Evolutionary conservation across 1,284 basidiomycete genomes (phyloP).

Genomic region (Rhodotorula sp.): DNA sequence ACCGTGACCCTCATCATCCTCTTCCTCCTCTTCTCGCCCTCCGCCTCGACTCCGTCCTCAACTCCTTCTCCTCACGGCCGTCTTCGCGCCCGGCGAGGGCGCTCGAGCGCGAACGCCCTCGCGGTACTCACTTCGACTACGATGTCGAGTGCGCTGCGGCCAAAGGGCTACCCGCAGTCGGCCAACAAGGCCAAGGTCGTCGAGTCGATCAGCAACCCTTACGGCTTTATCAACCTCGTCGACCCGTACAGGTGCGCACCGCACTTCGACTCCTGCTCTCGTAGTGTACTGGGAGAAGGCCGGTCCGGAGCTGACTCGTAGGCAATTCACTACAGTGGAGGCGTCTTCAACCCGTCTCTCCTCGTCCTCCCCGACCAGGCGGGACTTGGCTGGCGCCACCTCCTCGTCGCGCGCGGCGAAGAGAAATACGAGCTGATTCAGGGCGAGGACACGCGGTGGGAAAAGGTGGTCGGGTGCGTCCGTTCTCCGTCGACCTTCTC

Average conservation of each 20-base stretch:
- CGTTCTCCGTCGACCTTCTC: not conserved
- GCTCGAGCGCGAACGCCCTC: not conserved
- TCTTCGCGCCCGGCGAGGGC: not conserved
- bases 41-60: not conserved
- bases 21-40: slow-evolving; percentile 21
- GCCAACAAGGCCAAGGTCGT: slow-evolving; percentile 33
- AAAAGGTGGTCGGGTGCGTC: slow-evolving; percentile 25
- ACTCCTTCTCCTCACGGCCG: not conserved
- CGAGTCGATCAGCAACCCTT: slow-evolving; percentile 32
- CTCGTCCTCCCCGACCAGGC: slow-evolving; percentile 27
- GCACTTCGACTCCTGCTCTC: too few relatives aligned
- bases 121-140: not conserved
- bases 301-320: too few relatives aligned
- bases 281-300: too few relatives aligned
- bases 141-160: not conserved
- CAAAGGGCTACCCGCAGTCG: not conserved
- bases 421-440: slow-evolving; percentile 35
- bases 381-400: slow-evolving; percentile 16
- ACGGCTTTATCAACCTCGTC: slow-evolving; percentile 33
- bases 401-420: slow-evolving; percentile 30
- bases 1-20: slow-evolving; percentile 18
- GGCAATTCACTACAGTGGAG: not conserved
- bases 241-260: slow-evolving; percentile 21
- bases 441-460: slow-evolving; percentile 34
- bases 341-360: slow-evolving; percentile 29